Evolutionary conservation across 306 rosid genomes (phyloP), one percentile per base, ranked within the genome.

Genomic region (Vicia villosa): DNA sequence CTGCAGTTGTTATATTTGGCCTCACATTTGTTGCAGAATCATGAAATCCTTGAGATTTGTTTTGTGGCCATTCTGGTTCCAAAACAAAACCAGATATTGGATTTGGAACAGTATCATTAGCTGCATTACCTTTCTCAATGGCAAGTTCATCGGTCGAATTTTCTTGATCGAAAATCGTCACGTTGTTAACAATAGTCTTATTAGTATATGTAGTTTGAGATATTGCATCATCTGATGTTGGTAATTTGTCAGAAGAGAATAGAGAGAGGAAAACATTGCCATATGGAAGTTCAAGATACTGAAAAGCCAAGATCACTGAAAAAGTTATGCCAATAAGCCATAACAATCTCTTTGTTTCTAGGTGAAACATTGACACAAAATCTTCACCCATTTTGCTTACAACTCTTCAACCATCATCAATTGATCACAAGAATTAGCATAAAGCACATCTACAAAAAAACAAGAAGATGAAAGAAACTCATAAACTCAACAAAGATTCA

Each of bases 321-420:
- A 88, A 82, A 17, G 86, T 74, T 15, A 86, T 21, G 36, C 89
- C 86, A 10, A 66, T 78, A 16, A 87, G 43, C 88, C 88, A 84
- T 51, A 83, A 54, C 72, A 92, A 79, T 74, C 83, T 86, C 87
- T 74, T 89, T 2, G 87, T 58, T 78, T 81, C 89, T 15, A 67
- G 56, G 52, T 69, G 95, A 74, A 84, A 82, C 50, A 72, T 63
- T 77, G 81, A 63, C 17, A 62, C 55, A 69, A 86, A 64, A 52
- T 77, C 79, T 63, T 66, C 85, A 82, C 81, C 79, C 96, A 86
- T 92, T 78, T 83, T 49, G 57, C 65, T 68, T 28, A 28, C 3
- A 72, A 63, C n/a, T 22, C 37, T 47, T 30, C 51, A 20, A 72
- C 52, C 8, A 69, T 42, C 49, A 12, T 73, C 69, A 21, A 60